Conservation (phyloP, 148 eudicot species). For the Silene uniflora region DNA sequence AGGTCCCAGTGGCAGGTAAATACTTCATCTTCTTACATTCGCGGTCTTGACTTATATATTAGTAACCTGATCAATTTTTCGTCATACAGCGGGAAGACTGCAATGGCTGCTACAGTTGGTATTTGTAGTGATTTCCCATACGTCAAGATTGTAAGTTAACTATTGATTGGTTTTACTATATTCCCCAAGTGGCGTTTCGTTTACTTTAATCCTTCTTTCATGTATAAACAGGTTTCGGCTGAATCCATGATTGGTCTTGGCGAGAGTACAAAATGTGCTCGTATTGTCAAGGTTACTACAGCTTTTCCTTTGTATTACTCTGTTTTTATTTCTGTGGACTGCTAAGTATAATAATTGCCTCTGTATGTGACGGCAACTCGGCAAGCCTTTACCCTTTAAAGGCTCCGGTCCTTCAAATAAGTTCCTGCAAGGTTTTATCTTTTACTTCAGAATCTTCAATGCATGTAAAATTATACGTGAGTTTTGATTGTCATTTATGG, state of each 20-base stretch:
- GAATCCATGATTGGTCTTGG: slow-evolving; percentile 94
- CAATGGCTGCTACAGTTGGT: slow-evolving; percentile 96
- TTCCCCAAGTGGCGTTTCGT: not conserved
- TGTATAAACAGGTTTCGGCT: slow-evolving; percentile 63
- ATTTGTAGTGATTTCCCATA: slow-evolving; percentile 94
- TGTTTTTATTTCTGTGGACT: not conserved
- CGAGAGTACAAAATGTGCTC: slow-evolving; percentile 86
- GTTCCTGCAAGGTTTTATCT: not conserved
- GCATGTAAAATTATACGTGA: not conserved
- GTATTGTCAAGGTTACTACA: slow-evolving; percentile 70
- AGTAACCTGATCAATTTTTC: slow-evolving; percentile 9
- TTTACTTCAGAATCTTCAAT: not conserved
- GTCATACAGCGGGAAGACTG: slow-evolving; percentile 77
- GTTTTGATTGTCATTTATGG: not conserved
- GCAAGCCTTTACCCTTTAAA: not conserved
- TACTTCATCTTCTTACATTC: slow-evolving; percentile 4
- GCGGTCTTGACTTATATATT: not conserved
- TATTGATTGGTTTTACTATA: slow-evolving; percentile 10
- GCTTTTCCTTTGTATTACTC: not conserved
- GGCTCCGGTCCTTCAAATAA: not conserved
- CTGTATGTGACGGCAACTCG: not conserved
- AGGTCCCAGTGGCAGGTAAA: slow-evolving; percentile 91
- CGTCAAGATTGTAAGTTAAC: slow-evolving; percentile 81
- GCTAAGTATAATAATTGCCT: not conserved
- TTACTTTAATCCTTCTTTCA: not conserved